Percentiles rank a stretch among this genome's conserved stretches.
Evolutionary conservation across 768 basidiomycete genomes (phyloP).

Genomic region (Tephrocybe sp.): DNA sequence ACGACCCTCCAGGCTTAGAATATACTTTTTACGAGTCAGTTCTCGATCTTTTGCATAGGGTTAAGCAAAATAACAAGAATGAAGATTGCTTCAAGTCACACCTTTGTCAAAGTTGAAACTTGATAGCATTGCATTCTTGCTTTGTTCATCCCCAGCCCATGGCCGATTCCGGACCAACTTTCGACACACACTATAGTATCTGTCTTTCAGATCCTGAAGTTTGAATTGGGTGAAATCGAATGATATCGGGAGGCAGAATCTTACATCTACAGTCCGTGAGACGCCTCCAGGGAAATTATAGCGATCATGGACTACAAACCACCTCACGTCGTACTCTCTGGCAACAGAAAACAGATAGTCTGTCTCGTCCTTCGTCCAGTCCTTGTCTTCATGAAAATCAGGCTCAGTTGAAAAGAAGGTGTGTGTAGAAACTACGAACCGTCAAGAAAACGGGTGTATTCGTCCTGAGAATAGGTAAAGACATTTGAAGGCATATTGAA

Average conservation of each 20-base stretch:
- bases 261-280: constrained; percentile 68
- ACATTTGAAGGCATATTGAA: constrained; percentile 70
- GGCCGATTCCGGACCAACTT: constrained; percentile 83
- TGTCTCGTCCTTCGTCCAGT: constrained; percentile 93
- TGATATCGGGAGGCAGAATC: constrained; percentile 9
- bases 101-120: constrained; percentile 90
- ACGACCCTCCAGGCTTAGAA: constrained; percentile 84
- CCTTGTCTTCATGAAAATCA: constrained; percentile 48
- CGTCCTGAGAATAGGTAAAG: constrained; percentile 80
- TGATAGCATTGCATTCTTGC: constrained; percentile 62
- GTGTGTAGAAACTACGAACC: constrained; percentile 46
- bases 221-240: constrained; percentile 3
- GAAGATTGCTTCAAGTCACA: constrained; percentile 27
- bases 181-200: constrained; percentile 90
- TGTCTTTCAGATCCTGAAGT: constrained; percentile 83
- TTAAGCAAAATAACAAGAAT: background rate
- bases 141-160: constrained; percentile 78
- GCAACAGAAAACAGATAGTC: constrained; percentile 85
- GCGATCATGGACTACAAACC: constrained; percentile 88
- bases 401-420: background rate
- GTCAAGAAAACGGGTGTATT: constrained; percentile 78
- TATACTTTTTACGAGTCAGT: constrained; percentile 81
- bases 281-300: constrained; percentile 69
- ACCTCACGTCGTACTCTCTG: constrained; percentile 81
- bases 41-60: constrained; percentile 64